phyloP scores from a whole-genome alignment of 306 rosid species.

The Quercus parvula region DNA sequence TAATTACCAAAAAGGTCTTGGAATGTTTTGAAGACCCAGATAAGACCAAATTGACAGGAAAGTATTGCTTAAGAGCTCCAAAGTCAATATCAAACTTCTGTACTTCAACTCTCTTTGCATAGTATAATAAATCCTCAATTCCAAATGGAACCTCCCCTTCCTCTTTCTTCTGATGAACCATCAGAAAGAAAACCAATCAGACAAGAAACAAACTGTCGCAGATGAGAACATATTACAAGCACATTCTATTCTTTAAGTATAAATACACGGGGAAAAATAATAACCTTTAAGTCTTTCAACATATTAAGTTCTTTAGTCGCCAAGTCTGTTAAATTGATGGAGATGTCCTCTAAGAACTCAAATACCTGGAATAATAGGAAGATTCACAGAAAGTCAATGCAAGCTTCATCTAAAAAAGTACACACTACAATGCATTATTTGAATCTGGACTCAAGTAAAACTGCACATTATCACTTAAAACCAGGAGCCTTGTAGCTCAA shows the following conservation, averaged over 20 bases:
- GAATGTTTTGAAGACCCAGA: conserved; percentile 86
- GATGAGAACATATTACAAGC: conserved; percentile 6
- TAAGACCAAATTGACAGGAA: conserved; percentile 80
- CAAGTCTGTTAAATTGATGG: conserved; percentile 60
- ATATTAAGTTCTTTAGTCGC: conserved; percentile 68
- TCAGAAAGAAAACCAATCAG: conserved; percentile 30
- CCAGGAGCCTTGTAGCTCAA: no score
- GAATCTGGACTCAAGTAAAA: no score
- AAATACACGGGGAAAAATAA: not conserved
- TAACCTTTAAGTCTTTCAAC: conserved; percentile 79
- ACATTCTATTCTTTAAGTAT: conserved; percentile 55
- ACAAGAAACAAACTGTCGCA: conserved; percentile 21
- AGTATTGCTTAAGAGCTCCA: conserved; percentile 81
- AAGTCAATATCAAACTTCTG: conserved; percentile 68
- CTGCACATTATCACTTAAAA: no score
- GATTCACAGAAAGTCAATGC: not conserved
- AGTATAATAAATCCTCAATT: conserved; percentile 78
- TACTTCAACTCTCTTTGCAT: conserved; percentile 69
- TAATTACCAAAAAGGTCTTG: conserved; percentile 89
- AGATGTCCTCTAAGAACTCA: conserved; percentile 84
- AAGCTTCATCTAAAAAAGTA: conserved; percentile 12
- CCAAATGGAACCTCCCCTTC: conserved; percentile 93
- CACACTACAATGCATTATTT: not conserved
- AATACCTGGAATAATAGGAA: conserved; percentile 57
- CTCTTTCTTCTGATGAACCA: conserved; percentile 67